Evolutionary conservation across 2,329 filamentous ascomycete species (phyloP).

Genomic region (Epichloe scottii): DNA sequence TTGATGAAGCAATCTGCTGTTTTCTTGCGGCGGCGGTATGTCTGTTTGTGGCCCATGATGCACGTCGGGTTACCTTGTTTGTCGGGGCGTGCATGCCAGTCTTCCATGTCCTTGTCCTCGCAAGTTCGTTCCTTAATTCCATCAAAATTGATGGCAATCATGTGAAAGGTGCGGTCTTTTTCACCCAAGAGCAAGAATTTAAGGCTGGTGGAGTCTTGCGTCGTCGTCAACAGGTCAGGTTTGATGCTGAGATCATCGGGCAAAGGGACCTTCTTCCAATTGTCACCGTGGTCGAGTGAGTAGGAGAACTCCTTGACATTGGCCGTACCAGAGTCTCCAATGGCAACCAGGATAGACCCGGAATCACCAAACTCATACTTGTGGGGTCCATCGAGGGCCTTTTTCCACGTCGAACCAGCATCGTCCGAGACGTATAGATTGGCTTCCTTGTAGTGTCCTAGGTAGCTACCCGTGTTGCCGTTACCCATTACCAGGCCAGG

Average conservation of each 20-base stretch:
- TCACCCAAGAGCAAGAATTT: conserved; percentile 75
- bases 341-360: conserved; percentile 74
- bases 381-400: conserved; percentile 66
- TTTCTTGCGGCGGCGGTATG: conserved; percentile 73
- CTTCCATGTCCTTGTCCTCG: conserved; percentile 64
- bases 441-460: conserved; percentile 60
- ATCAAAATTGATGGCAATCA: conserved; percentile 74
- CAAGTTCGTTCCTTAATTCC: conserved; percentile 72
- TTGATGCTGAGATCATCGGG: conserved; percentile 53
- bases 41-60: conserved; percentile 92
- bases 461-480: conserved; percentile 70
- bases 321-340: conserved; percentile 58
- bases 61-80: conserved; percentile 72
- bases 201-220: conserved; percentile 81
- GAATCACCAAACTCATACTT: conserved; percentile 96
- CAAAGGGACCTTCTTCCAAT: conserved; percentile 63
- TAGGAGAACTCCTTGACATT: conserved; percentile 50
- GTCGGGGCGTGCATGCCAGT: conserved; percentile 77
- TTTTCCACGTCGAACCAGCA: conserved; percentile 74
- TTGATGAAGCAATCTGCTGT: conserved; percentile 82
- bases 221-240: conserved; percentile 69
- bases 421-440: conserved; percentile 84
- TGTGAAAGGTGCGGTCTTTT: conserved; percentile 41
- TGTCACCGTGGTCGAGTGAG: conserved; percentile 80
- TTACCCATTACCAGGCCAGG: conserved; percentile 90